Conservation (phyloP, 192 early-diverging fungal genomes). For the Helicostylum pulchrum region DNA sequence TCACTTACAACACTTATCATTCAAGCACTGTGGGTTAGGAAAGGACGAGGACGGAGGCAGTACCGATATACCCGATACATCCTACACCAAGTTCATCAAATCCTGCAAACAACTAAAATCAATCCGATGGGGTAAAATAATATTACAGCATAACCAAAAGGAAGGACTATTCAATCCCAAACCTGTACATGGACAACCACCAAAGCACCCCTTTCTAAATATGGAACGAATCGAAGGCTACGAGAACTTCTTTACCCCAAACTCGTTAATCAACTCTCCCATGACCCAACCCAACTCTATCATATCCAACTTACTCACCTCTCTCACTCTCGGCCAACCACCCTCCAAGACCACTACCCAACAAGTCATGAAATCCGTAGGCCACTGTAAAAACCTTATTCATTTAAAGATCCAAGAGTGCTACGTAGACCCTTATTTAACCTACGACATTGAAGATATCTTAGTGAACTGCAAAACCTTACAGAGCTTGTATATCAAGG, state of each 20-base stretch:
- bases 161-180: not conserved
- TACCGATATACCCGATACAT: not conserved
- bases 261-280: not conserved
- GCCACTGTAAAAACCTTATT: constrained; percentile 1
- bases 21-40: constrained; percentile 9
- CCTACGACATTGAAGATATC: constrained; percentile 1
- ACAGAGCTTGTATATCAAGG: constrained; percentile 8
- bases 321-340: constrained; percentile 8
- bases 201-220: not conserved
- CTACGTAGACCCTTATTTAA: not conserved
- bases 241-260: constrained; percentile 8
- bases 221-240: not conserved
- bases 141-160: not conserved
- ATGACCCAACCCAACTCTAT: not conserved
- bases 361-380: constrained; percentile 2
- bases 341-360: not conserved
- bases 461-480: not conserved
- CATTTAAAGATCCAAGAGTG: constrained; percentile 10
- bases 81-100: not conserved
- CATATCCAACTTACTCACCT: not conserved
- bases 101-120: not conserved
- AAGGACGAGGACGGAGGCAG: constrained; percentile 8
- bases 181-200: too few species aligned
- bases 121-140: constrained; percentile 2
- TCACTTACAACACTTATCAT: not conserved